Conservation (phyloP, 345 rosid species). For the Eucalyptus albens region DNA sequence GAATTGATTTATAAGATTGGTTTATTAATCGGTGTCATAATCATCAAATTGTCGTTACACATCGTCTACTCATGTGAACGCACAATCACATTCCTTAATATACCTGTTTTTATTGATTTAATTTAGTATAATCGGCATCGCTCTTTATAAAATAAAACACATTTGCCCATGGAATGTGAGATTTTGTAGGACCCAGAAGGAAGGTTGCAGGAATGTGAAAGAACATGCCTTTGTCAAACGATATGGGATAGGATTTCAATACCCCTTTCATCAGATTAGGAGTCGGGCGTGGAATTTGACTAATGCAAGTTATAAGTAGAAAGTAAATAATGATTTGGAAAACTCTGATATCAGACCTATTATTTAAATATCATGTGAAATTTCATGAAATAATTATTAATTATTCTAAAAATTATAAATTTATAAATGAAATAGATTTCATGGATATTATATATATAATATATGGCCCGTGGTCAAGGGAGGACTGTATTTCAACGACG, state of each 20-base stretch:
- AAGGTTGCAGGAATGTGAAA: background rate
- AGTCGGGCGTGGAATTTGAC: background rate
- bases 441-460: background rate
- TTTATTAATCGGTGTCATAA: background rate
- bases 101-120: background rate
- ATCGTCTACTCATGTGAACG: background rate
- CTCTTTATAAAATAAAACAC: background rate
- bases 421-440: background rate
- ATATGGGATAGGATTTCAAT: background rate
- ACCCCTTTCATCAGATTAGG: accelerated
- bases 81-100: background rate
- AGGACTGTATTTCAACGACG: background rate
- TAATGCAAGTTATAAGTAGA: background rate
- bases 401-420: background rate
- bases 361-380: accelerated
- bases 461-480: background rate
- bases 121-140: background rate
- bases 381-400: too few species aligned
- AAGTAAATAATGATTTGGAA: accelerated
- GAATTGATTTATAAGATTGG: background rate
- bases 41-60: background rate
- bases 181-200: accelerated
- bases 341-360: accelerated
- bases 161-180: background rate
- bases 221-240: background rate